Percentiles rank a stretch among this genome's conserved stretches.
These are phyloP conservation scores for Alternaria sp. DNA, from an alignment of 2,329 filamentous ascomycete species.

Conservation along the genomic window DNA sequence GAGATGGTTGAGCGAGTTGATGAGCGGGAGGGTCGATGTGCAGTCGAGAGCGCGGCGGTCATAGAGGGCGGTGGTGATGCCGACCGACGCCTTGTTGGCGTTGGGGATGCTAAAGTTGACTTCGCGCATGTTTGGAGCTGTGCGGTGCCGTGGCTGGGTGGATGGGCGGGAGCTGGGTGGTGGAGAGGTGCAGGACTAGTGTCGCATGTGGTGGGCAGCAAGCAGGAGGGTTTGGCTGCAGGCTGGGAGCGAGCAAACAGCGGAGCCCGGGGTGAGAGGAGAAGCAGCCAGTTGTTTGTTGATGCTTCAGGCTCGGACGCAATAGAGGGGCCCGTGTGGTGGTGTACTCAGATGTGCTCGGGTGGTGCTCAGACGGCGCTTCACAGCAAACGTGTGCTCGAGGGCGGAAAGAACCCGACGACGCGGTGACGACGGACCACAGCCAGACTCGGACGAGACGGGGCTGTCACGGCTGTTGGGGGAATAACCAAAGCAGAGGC, in stretches of 20 bases:
- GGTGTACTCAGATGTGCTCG: neutral
- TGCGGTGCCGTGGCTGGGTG: constrained; percentile 19
- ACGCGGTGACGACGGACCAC: constrained; percentile 13
- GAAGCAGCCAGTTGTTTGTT: neutral
- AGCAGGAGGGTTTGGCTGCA: constrained; percentile 12
- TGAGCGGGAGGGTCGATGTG: constrained; percentile 94
- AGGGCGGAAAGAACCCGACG: constrained; percentile 19
- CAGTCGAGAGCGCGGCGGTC: constrained; percentile 97
- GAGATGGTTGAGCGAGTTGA: constrained; percentile 98
- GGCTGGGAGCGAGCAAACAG: constrained; percentile 20
- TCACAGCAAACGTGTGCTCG: constrained; percentile 19
- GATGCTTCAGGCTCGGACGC: constrained; percentile 1
- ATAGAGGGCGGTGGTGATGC: constrained; percentile 97
- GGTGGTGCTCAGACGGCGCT: constrained; percentile 7
- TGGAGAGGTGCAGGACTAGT: constrained; percentile 41
- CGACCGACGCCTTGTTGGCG: constrained; percentile 98
- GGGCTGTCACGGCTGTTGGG: neutral
- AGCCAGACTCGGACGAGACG: constrained; percentile 16
- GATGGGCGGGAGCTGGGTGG: constrained; percentile 20
- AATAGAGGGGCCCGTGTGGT: constrained; percentile 19
- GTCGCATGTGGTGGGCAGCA: constrained; percentile 40
- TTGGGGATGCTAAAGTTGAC: constrained; percentile 99
- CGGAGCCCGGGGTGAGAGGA: constrained; percentile 2
- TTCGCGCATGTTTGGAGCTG: constrained; percentile 81
- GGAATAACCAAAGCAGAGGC: constrained; percentile 4